Conservation (phyloP, 75 land plant species). For the Picea glauca region DNA sequence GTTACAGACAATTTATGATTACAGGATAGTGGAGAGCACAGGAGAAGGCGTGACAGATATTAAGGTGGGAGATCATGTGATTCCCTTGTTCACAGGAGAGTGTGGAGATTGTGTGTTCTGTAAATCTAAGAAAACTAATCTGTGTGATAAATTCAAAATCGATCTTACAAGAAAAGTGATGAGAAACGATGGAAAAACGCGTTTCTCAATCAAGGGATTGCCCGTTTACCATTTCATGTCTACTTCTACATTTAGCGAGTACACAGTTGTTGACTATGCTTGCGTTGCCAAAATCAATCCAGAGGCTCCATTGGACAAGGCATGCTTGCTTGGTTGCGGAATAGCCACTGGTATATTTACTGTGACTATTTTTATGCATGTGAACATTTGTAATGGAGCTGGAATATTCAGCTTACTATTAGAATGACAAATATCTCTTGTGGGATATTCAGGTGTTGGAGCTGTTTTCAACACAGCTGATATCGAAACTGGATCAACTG, state of each 20-base stretch:
- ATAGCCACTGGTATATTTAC: conserved; percentile 66
- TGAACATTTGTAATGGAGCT: neutral
- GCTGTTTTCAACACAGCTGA: conserved; percentile 86
- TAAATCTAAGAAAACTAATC: conserved; percentile 51
- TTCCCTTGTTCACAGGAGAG: neutral
- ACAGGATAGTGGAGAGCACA: conserved; percentile 37
- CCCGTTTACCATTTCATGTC: conserved; percentile 63
- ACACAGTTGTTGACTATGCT: conserved; percentile 76
- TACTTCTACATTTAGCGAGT: conserved; percentile 88
- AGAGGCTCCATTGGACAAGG: conserved; percentile 50
- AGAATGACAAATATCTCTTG: neutral
- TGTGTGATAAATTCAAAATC: conserved; percentile 45
- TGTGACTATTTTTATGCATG: neutral
- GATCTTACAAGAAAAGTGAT: conserved; percentile 41
- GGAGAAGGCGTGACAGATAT: conserved; percentile 30
- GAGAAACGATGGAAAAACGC: conserved; percentile 39
- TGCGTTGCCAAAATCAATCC: conserved; percentile 69
- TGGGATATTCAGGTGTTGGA: conserved; percentile 52
- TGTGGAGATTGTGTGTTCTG: neutral
- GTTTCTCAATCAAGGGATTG: conserved; percentile 34
- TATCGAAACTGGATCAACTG: conserved; percentile 57
- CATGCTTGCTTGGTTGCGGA: conserved; percentile 73
- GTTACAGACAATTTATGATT: neutral
- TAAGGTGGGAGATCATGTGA: neutral
- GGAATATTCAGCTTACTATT: neutral